These are phyloP conservation scores for Lentinula detonsa DNA, from an alignment of 768 basidiomycete species.

Conservation along the genomic window DNA sequence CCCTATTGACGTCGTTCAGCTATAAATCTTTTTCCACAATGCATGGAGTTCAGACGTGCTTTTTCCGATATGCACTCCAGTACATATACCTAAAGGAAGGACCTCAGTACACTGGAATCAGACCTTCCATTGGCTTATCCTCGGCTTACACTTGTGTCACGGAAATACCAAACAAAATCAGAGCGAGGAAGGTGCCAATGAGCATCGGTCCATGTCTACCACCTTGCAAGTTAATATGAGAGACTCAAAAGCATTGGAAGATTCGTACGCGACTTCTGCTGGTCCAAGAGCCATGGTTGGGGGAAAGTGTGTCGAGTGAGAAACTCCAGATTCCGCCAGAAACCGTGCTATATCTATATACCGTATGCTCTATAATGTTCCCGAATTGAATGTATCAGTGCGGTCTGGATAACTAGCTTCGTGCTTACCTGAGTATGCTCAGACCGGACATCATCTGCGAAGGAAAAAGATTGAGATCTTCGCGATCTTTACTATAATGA, in stretches of 20 bases:
- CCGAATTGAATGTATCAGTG: neutral
- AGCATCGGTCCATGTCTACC: slow-evolving; percentile 8
- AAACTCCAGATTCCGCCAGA: neutral
- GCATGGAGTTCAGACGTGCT: neutral
- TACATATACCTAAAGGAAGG: neutral
- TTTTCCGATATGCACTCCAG: slow-evolving; percentile 3
- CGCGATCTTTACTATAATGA: neutral
- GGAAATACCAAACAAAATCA: slow-evolving; percentile 6
- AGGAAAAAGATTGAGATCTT: neutral
- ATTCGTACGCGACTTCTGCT: neutral
- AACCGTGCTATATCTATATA: neutral
- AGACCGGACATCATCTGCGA: neutral
- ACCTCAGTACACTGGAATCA: neutral
- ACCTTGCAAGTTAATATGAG: neutral
- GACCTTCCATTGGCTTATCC: too few relatives aligned
- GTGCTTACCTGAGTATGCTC: neutral
- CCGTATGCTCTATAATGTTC: neutral
- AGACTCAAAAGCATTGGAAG: neutral
- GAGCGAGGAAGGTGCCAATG: slow-evolving; percentile 5
- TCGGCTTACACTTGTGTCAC: slow-evolving; percentile 5
- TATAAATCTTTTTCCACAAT: neutral
- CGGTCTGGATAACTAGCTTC: neutral
- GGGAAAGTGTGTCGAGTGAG: neutral
- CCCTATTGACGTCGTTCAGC: neutral
- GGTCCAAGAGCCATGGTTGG: neutral